These are phyloP conservation scores for Trichoderma asperellum DNA, from an alignment of 2,329 filamentous ascomycete species.

Conservation along the genomic window DNA sequence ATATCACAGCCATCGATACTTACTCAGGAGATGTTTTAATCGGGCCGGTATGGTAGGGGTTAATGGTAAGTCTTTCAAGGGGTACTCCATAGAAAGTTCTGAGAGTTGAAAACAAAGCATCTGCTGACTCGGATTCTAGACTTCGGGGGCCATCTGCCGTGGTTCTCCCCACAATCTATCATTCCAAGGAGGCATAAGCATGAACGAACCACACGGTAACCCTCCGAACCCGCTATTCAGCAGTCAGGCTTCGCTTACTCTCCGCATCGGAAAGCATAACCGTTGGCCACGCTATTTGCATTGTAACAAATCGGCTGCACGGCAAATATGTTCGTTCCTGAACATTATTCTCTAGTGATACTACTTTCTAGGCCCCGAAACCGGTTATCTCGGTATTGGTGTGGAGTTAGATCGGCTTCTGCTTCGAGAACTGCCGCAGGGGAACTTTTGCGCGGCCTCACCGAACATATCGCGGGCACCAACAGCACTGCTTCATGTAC, in stretches of 20 bases:
- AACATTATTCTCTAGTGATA: background rate
- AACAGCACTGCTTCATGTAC: background rate
- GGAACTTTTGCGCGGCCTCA: conserved; percentile 23
- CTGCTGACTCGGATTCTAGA: background rate
- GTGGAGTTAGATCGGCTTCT: background rate
- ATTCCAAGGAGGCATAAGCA: conserved; percentile 7
- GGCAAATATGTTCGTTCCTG: background rate
- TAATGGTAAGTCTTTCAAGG: background rate
- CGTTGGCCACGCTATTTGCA: background rate
- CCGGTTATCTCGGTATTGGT: conserved; percentile 15
- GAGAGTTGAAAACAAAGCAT: background rate
- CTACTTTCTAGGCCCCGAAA: background rate
- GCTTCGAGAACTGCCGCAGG: background rate
- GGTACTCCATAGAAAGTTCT: background rate
- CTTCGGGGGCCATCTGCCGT: background rate
- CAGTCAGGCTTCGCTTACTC: background rate
- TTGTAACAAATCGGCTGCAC: background rate
- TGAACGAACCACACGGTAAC: background rate
- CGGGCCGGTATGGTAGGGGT: conserved; percentile 3
- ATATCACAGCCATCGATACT: background rate
- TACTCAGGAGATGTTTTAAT: background rate
- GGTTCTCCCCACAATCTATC: background rate
- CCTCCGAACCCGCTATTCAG: background rate
- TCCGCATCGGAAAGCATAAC: background rate
- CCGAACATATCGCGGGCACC: background rate